A percentile compares a stretch with the other conserved stretches of the same genome.
These are phyloP conservation scores for Aphanomyces euteiches DNA, from an alignment of 352 stramenopile genomes.

Conservation along the genomic window DNA sequence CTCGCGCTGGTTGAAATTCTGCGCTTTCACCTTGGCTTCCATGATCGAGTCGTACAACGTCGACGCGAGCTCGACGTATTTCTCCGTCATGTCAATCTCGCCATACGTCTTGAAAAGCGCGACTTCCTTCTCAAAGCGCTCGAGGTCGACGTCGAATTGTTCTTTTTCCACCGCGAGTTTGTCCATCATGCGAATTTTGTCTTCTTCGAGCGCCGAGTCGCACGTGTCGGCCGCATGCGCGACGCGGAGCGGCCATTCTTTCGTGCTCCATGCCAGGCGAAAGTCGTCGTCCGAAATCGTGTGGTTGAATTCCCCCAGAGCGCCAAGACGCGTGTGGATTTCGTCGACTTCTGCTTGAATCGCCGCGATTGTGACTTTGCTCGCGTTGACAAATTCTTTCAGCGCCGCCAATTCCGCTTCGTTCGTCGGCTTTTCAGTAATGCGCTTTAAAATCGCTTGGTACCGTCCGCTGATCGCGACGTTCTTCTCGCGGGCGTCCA, in stretches of 20 bases:
- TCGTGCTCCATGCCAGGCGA: conserved; percentile 82
- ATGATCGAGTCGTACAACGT: conserved; percentile 86
- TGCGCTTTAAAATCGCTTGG: conserved; percentile 80
- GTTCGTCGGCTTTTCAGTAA: conserved; percentile 90
- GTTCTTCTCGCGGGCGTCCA: conserved; percentile 75
- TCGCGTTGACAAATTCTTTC: conserved; percentile 84
- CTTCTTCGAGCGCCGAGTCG: conserved; percentile 85
- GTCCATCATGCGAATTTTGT: conserved; percentile 94
- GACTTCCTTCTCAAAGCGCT: conserved; percentile 87
- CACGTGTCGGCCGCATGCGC: conserved; percentile 76
- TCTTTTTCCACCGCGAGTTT: conserved; percentile 89
- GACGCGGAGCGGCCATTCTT: conserved; percentile 83
- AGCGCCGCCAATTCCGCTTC: conserved; percentile 88
- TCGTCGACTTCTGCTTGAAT: conserved; percentile 72
- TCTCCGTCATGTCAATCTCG: conserved; percentile 84
- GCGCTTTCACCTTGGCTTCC: conserved; percentile 85
- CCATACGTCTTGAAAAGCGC: conserved; percentile 84
- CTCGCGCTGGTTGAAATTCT: conserved; percentile 91
- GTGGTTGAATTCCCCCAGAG: conserved; percentile 79
- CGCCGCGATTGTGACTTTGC: conserved; percentile 62
- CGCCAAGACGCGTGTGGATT: conserved; percentile 69
- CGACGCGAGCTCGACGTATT: conserved; percentile 85
- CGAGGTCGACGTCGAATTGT: conserved; percentile 73
- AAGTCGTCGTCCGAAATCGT: conserved; percentile 88
- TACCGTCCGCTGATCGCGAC: conserved; percentile 86